Base-by-base conservation (phyloP, 495 filamentous ascomycete species). In the Evansstolkia leycettana region DNA sequence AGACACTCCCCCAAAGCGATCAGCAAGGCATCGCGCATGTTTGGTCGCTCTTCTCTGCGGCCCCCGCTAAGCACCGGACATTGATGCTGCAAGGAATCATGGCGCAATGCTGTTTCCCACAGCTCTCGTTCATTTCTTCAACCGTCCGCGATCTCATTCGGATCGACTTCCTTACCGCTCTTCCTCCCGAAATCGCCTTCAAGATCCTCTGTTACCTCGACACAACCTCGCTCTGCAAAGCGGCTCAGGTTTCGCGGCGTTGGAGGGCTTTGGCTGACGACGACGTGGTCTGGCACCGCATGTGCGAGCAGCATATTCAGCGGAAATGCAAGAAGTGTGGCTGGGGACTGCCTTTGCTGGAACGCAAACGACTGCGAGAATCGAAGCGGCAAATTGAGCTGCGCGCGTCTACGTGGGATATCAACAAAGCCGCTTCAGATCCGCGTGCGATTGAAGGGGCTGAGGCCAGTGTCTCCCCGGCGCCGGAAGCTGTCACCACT, bases 251-350 rank as follows among this genome's bases (percentile, higher is more conserved):
- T 25, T 94, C 85, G 52, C 76, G 75, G 37, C 70, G 76, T 38
- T 99, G 90, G 90, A 73, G 82, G 38, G 69, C 69, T 34, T 56
- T 99, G 17, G 90, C 90, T 2, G 92, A 95, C 53, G 87, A 94
- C 50, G 89, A 99, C 58, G 80, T 94, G 16, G 90, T 99, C 2
- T 99, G 90, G 90, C 89, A 95, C 45, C 80, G 78, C 37, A 96
- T 99, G 89, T 99, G 90, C 50, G 88, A 95, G 62, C 90, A 99
- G 49, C 90, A 99, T 48, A 96, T 94, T 36, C 85, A 90, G 46
- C 71, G 88, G 33, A 96, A 94, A 54, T 99, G 90, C 60, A 87
- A 78, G 32, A 95, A 94, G 52, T 99, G 90, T 50, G 89, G 92
- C 11, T 94, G 85, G 87, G 90, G 90, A 2, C 55, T 99, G 31